Evolutionary conservation across 345 rosid genomes (phyloP).

Genomic region (Eucalyptus cloeziana): DNA sequence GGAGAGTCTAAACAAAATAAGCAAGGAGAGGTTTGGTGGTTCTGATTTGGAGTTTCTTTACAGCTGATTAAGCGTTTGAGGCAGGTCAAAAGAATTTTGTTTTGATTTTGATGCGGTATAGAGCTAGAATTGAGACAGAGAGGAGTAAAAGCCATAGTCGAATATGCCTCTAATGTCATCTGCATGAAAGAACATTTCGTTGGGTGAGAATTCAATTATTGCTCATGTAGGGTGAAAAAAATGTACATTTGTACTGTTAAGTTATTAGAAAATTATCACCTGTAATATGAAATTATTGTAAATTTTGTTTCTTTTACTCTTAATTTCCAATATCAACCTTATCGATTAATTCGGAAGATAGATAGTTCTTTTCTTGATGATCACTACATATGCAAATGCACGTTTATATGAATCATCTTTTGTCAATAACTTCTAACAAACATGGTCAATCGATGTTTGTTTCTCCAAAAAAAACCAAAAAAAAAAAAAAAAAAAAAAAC

Average conservation of each 20-base stretch:
- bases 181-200: not conserved
- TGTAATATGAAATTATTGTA: not conserved
- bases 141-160: not conserved
- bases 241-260: not conserved
- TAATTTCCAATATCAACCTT: not conserved
- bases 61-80: not conserved
- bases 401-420: not conserved
- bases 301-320: not conserved
- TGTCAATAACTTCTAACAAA: not conserved
- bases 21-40: not conserved
- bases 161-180: not conserved
- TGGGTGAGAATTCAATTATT: not conserved
- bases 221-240: not conserved
- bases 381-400: not conserved
- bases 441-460: fast-evolving
- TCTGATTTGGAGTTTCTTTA: not conserved
- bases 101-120: not conserved
- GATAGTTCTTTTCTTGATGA: not conserved
- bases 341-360: not conserved
- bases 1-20: not conserved
- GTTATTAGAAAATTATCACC: not conserved
- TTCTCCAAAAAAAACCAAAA: not conserved
- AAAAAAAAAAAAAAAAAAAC: not conserved
- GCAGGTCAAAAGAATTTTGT: not conserved
- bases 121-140: not conserved